Evolutionary conservation across 106 monocot species (phyloP), one percentile per base, ranked within the genome.

Genomic region (Phalaenopsis aphrodite): DNA sequence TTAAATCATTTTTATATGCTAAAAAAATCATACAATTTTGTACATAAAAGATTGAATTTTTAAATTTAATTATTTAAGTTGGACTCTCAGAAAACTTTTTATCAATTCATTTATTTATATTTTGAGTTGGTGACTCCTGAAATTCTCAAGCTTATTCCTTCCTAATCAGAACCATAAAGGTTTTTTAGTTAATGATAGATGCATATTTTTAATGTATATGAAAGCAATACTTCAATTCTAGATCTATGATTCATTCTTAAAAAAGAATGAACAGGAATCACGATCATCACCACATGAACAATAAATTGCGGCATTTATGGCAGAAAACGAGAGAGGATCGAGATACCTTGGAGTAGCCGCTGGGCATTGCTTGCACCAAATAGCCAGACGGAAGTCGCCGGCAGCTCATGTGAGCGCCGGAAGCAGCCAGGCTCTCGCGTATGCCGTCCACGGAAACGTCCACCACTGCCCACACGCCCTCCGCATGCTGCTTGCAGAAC

Each of bases 401-500:
- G 85, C 90, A 87, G 77, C 71, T 81, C 78, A 84, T 74, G 48
- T 66, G 79, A 2, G 24, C 9, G 41, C 23, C 24, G 16, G 79
- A 38, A 3, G 82, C n/a, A 0, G 81, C 2, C 5, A 75, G 41
- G 77, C 46, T 79, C 23, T 87, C 88, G 0, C 68, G 64, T 8
- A 82, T 52, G 11, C 65, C 65, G 17, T 93, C 90, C 10, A 87
- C 67, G 55, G 90, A 90, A 30, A 93, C 87, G 38, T 93, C 93
- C 8, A 88, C 90, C 1, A 93, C 85, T 2, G 88, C 90, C 93
- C 93, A 93, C 7, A 87, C 79, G 4, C 85, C 87, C 41, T 88
- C 86, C 11, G 86, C 85, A 71, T 88, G 93, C 76, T 90, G 90
- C 90, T 88, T 90, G 93, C 90, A 88, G 82, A 84, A 90, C 47